phyloP scores from a whole-genome alignment of 2,329 filamentous ascomycete genomes.

The Penicillium digitatum region DNA sequence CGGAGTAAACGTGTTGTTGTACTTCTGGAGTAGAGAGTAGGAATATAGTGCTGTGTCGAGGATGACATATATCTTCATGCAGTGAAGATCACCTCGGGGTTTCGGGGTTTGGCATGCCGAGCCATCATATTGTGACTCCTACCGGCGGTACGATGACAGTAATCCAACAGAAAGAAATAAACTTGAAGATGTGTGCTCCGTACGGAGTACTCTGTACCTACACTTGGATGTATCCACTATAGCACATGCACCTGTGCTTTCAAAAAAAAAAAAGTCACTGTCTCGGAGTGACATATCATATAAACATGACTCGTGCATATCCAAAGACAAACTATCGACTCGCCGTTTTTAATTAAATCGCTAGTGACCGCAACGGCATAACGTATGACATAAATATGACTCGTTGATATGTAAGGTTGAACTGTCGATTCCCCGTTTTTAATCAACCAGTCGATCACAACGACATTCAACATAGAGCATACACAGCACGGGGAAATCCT shows the following conservation, averaged over 20 bases:
- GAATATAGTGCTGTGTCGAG: too few species aligned
- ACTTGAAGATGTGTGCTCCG: not conserved
- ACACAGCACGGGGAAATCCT: not conserved
- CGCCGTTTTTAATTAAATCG: not conserved
- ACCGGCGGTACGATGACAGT: too few species aligned
- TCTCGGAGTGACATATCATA: not conserved
- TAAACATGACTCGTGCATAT: not conserved
- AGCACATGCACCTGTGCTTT: not conserved
- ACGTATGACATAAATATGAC: not conserved
- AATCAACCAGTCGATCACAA: not conserved
- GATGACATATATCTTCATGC: not conserved
- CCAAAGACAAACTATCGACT: not conserved
- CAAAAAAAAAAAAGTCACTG: not conserved
- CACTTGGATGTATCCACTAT: not conserved
- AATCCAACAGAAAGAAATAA: not conserved
- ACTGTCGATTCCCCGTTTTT: not conserved
- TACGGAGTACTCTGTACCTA: not conserved
- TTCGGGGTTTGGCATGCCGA: not conserved
- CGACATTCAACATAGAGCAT: constrained; percentile 2
- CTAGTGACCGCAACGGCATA: not conserved
- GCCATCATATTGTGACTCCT: too few species aligned
- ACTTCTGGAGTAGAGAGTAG: too few species aligned
- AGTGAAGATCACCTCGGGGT: not conserved
- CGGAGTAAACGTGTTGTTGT: not conserved
- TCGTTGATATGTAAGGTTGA: not conserved